Percentiles rank a stretch among this genome's conserved stretches.
Conservation (phyloP, 192 early-diverging fungal species). For the Geranomyces variabilis region DNA sequence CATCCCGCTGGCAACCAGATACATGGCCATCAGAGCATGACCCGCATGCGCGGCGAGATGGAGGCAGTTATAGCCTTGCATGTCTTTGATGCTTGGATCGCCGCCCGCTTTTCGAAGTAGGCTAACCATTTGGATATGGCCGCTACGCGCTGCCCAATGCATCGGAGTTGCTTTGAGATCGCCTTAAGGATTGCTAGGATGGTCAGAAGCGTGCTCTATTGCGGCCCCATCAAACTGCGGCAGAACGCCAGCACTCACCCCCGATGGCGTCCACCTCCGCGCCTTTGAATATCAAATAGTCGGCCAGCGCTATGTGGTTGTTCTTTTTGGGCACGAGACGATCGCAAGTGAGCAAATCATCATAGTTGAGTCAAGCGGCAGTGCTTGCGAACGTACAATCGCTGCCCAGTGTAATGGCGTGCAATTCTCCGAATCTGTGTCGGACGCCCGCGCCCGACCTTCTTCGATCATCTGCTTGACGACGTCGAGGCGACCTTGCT, state of each 20-base stretch:
- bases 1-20: slow-evolving; percentile 70
- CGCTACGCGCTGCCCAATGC: slow-evolving; percentile 90
- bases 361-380: too few species aligned
- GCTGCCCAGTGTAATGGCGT: slow-evolving; percentile 88
- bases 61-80: slow-evolving; percentile 85
- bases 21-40: slow-evolving; percentile 74
- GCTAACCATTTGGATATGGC: slow-evolving; percentile 72
- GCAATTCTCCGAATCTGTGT: slow-evolving; percentile 69
- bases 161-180: slow-evolving; percentile 84
- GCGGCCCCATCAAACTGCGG: too few species aligned
- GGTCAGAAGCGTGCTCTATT: too few species aligned
- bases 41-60: slow-evolving; percentile 89
- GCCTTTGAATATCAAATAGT: slow-evolving; percentile 77
- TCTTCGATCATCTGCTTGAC: slow-evolving; percentile 61
- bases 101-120: slow-evolving; percentile 80
- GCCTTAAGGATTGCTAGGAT: slow-evolving; percentile 19
- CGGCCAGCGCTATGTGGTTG: slow-evolving; percentile 69
- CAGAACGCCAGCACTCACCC: slow-evolving; percentile 35
- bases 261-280: slow-evolving; percentile 76
- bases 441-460: slow-evolving; percentile 52
- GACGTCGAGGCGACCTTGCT: slow-evolving; percentile 64
- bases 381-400: slow-evolving; percentile 39
- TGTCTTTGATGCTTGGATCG: slow-evolving; percentile 71
- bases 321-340: slow-evolving; percentile 36
- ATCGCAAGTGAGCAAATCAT: neutral